Percentiles rank a stretch among this genome's conserved stretches.
phyloP scores from a whole-genome alignment of 2,329 filamentous ascomycete species.

The Hymenoscyphus fructigenus region DNA sequence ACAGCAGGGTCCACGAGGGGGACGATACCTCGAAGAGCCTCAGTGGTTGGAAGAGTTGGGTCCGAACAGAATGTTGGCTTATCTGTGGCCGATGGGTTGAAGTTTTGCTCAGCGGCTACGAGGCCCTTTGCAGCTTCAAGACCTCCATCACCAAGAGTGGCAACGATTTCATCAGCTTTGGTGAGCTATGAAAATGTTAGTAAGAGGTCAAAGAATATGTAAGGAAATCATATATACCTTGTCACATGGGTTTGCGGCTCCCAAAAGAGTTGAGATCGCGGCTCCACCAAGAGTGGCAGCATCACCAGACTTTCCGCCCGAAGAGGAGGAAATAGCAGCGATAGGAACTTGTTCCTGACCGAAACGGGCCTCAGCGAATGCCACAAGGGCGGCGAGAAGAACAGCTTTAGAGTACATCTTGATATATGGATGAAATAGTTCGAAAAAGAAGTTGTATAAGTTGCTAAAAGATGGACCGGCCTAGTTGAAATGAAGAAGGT shows the following conservation, averaged over 20 bases:
- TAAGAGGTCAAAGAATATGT: background rate
- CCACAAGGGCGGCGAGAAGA: slow-evolving; percentile 12
- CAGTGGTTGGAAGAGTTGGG: slow-evolving; percentile 58
- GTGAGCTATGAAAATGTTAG: slow-evolving; percentile 46
- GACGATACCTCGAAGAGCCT: slow-evolving; percentile 62
- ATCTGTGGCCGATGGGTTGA: slow-evolving; percentile 63
- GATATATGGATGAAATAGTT: background rate
- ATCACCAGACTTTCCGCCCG: slow-evolving; percentile 55
- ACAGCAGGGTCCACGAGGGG: slow-evolving; percentile 67
- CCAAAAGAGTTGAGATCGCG: slow-evolving; percentile 62
- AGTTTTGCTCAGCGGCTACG: slow-evolving; percentile 70
- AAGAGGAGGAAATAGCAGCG: slow-evolving; percentile 51
- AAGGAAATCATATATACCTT: slow-evolving; percentile 44
- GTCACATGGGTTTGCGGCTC: slow-evolving; percentile 63
- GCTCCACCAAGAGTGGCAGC: slow-evolving; percentile 63
- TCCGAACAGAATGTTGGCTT: slow-evolving; percentile 65
- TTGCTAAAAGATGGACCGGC: slow-evolving; percentile 11
- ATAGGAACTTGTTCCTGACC: slow-evolving; percentile 61
- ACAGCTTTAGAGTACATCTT: slow-evolving; percentile 12
- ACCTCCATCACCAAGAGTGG: slow-evolving; percentile 57
- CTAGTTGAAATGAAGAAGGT: background rate
- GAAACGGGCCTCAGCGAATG: slow-evolving; percentile 47
- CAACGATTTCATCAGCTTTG: slow-evolving; percentile 64
- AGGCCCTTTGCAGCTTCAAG: slow-evolving; percentile 61
- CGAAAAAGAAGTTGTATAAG: slow-evolving; percentile 5